Percentiles rank a stretch among this genome's conserved stretches.
phyloP scores from a whole-genome alignment of 139 green algal species.

The Coelastrella sp. region DNA sequence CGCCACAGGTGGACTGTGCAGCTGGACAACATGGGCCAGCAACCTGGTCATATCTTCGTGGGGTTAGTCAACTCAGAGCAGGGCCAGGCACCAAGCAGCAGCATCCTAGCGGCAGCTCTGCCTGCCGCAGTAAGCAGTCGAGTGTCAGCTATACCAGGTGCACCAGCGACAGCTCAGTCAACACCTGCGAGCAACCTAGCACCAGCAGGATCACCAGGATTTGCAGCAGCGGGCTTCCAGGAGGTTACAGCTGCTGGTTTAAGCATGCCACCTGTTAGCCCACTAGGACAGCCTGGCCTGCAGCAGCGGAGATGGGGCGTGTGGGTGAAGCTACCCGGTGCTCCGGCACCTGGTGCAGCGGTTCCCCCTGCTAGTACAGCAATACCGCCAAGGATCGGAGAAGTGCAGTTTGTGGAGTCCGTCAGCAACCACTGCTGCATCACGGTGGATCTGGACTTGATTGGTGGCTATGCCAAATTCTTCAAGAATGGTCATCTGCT shows the following conservation, averaged over 20 bases:
- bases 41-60: slow-evolving; percentile 67
- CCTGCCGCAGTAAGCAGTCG: slow-evolving; percentile 30
- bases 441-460: slow-evolving; percentile 74
- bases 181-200: background rate
- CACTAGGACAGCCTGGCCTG: background rate
- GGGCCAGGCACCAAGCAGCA: slow-evolving; percentile 43
- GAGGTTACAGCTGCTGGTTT: background rate
- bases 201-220: background rate
- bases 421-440: slow-evolving; percentile 70
- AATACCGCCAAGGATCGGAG: slow-evolving; percentile 49
- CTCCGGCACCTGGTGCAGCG: background rate
- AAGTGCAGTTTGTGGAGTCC: slow-evolving; percentile 59
- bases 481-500: slow-evolving; percentile 74
- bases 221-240: background rate
- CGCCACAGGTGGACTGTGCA: slow-evolving; percentile 74
- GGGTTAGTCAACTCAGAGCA: slow-evolving; percentile 57
- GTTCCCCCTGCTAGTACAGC: background rate
- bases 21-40: slow-evolving; percentile 69
- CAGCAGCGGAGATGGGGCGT: slow-evolving; percentile 59
- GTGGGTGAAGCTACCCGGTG: slow-evolving; percentile 61
- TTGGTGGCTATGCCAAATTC: slow-evolving; percentile 67
- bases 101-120: slow-evolving; percentile 55
- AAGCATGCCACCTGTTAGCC: background rate
- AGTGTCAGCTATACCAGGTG: slow-evolving; percentile 5
- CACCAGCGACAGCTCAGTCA: background rate